phyloP scores from a whole-genome alignment of 768 basidiomycete genomes.

The Gymnopilus junonius region DNA sequence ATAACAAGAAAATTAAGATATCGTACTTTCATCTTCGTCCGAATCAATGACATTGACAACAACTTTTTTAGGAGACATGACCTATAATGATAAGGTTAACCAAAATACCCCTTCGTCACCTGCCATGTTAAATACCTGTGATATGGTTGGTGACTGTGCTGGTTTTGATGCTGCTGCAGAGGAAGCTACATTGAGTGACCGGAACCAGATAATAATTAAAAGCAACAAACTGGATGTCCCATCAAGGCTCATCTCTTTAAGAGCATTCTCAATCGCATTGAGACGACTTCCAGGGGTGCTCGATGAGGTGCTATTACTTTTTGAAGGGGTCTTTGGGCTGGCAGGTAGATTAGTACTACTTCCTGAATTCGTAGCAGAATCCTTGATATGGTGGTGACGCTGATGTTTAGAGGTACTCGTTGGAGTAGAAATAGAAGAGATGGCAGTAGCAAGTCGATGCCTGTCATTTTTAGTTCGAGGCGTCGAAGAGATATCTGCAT shows the following conservation, averaged over 20 bases:
- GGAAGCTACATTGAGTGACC: background rate
- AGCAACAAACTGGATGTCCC: background rate
- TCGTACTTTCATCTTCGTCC: conserved; percentile 16
- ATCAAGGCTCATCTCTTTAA: background rate
- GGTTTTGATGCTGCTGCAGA: background rate
- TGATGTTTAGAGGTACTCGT: background rate
- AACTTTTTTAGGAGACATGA: background rate
- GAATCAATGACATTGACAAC: conserved; percentile 10
- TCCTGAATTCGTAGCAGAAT: background rate
- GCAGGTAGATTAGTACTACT: background rate
- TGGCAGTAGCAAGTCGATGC: background rate
- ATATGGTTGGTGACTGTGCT: background rate
- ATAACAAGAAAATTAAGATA: background rate
- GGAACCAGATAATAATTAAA: background rate
- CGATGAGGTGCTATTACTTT: background rate
- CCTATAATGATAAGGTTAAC: background rate
- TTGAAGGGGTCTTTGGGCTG: background rate
- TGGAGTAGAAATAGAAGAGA: background rate
- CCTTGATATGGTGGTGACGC: background rate
- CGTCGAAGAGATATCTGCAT: background rate
- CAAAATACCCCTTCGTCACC: background rate
- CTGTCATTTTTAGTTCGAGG: background rate
- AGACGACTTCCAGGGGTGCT: conserved; percentile 6
- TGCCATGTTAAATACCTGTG: background rate
- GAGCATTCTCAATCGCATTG: conserved; percentile 6